Conservation (phyloP, 2,329 filamentous ascomycete species). For the Neonectria faginata region DNA sequence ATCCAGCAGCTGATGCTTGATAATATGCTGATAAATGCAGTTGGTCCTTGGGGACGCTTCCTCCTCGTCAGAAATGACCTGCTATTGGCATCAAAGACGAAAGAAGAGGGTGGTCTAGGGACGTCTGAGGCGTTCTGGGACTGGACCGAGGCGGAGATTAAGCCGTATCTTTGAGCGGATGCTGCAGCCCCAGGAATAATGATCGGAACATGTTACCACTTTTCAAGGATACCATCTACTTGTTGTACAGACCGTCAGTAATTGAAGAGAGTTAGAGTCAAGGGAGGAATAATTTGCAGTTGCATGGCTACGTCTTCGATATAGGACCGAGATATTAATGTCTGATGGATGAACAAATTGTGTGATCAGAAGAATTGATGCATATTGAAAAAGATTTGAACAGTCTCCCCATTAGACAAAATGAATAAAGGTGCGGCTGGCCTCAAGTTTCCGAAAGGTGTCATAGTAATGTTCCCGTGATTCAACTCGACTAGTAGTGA, state of each 20-base stretch:
- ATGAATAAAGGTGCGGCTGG: too few species aligned
- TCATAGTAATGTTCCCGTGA: too few species aligned
- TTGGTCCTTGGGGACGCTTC: slow-evolving; percentile 23
- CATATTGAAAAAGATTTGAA: too few species aligned
- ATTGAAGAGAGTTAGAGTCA: neutral
- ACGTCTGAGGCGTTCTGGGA: slow-evolving; percentile 17
- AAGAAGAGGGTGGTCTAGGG: slow-evolving; percentile 14
- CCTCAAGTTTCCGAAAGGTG: too few species aligned
- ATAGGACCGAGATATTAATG: neutral
- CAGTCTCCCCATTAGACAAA: too few species aligned
- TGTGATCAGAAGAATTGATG: too few species aligned
- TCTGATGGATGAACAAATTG: too few species aligned
- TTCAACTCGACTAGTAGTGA: too few species aligned
- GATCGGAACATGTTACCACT: neutral
- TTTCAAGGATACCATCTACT: neutral
- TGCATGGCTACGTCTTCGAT: neutral
- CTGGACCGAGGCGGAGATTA: slow-evolving; percentile 16
- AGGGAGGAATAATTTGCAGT: neutral
- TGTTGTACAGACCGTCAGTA: neutral
- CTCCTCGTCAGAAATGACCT: slow-evolving; percentile 6
- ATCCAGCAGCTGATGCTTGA: too few species aligned
- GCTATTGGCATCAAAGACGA: slow-evolving; percentile 8
- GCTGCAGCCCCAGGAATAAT: neutral
- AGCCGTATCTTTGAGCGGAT: neutral
- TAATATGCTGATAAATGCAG: neutral